These are phyloP conservation scores for Pleurotus salmoneostramineus DNA, from an alignment of 768 basidiomycete species.

Conservation along the genomic window DNA sequence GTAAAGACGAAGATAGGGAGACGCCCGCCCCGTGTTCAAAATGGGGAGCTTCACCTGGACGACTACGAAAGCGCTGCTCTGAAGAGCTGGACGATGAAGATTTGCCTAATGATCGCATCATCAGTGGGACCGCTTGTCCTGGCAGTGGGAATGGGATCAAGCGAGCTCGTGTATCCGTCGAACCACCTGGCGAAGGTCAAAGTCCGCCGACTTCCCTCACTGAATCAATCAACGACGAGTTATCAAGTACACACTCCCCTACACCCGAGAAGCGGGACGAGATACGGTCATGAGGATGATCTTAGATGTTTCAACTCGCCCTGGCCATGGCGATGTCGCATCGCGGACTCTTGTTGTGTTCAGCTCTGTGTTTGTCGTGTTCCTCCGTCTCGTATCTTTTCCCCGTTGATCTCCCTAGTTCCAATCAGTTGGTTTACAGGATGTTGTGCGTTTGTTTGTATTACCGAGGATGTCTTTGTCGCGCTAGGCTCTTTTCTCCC, in stretches of 20 bases:
- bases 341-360: not conserved
- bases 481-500: not conserved
- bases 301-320: not conserved
- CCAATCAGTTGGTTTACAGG: not conserved
- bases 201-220: not conserved
- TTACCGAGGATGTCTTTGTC: not conserved
- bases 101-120: conserved; percentile 9
- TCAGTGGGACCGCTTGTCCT: not conserved
- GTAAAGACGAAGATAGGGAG: not conserved
- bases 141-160: not conserved
- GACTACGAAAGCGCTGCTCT: conserved; percentile 44
- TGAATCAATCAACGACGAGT: not conserved
- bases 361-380: not conserved
- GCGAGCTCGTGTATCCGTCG: not conserved
- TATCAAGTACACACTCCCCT: not conserved
- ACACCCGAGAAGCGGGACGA: not conserved
- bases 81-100: conserved; percentile 41
- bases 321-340: not conserved
- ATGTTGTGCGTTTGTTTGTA: not conserved
- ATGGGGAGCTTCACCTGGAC: conserved; percentile 9
- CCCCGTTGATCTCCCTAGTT: not conserved
- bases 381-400: not conserved
- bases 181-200: not conserved
- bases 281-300: not conserved
- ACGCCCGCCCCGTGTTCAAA: not conserved